Evolutionary conservation across 768 basidiomycete species (phyloP).

Genomic region (Nevesoporus exiguus): DNA sequence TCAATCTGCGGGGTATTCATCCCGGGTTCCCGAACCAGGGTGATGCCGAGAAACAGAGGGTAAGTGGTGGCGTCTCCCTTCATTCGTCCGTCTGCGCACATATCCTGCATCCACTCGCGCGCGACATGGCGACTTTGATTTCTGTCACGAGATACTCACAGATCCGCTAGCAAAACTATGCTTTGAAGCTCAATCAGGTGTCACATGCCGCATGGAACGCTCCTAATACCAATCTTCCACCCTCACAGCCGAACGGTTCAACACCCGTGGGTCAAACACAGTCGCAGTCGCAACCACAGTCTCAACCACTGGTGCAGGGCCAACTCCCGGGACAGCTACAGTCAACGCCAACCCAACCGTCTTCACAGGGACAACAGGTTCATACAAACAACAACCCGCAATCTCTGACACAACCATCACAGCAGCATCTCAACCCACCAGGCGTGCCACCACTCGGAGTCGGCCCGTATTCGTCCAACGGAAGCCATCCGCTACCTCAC

Average conservation of each 20-base stretch:
- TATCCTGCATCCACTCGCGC: neutral
- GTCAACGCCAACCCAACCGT: conserved; percentile 21
- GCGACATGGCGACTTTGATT: neutral
- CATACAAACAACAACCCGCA: conserved; percentile 34
- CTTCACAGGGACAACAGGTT: conserved; percentile 29
- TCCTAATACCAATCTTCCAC: conserved; percentile 45
- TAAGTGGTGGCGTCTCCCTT: conserved; percentile 35
- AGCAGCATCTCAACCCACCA: conserved; percentile 52
- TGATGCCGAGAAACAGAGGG: conserved; percentile 68
- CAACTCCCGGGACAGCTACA: conserved; percentile 22
- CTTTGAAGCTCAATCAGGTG: conserved; percentile 61
- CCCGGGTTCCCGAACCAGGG: conserved; percentile 50
- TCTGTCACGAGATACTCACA: conserved; percentile 5
- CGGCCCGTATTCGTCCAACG: conserved; percentile 34
- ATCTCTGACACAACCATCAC: conserved; percentile 33
- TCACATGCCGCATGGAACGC: conserved; percentile 65
- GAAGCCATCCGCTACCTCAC: conserved; percentile 36
- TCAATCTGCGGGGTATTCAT: conserved; percentile 48
- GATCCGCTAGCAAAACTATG: conserved; percentile 49
- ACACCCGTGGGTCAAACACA: conserved; percentile 21
- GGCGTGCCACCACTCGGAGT: conserved; percentile 42
- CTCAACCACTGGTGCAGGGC: conserved; percentile 23
- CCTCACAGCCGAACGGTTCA: conserved; percentile 29
- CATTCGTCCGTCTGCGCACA: neutral
- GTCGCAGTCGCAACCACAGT: conserved; percentile 23